Conservation (phyloP, 768 basidiomycete genomes). For the Coprinopsis cinerea region DNA sequence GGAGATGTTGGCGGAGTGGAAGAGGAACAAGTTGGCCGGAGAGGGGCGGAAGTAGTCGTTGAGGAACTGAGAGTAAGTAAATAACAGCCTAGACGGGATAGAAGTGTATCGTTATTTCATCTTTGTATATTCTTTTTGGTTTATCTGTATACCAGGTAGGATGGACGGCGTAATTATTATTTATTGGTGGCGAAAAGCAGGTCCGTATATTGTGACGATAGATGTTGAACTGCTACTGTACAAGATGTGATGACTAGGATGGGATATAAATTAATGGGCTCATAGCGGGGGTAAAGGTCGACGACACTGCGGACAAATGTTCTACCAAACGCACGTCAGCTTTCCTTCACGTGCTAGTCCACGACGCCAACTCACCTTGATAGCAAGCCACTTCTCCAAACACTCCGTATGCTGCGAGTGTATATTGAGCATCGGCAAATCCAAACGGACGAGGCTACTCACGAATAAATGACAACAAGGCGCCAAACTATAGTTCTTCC, state of each 20-base stretch:
- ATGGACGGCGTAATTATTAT: too few species aligned
- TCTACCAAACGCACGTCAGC: constrained; percentile 36
- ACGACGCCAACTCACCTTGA: constrained; percentile 46
- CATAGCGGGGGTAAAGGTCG: constrained; percentile 75
- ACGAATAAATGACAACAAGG: constrained; percentile 90
- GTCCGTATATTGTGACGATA: too few species aligned
- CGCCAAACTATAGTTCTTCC: constrained; percentile 76
- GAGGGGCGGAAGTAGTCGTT: too few species aligned
- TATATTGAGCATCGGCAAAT: not conserved
- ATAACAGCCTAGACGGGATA: too few species aligned
- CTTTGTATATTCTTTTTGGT: too few species aligned
- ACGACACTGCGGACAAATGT: constrained; percentile 90
- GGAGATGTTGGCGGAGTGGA: constrained; percentile 63
- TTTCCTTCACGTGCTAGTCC: not conserved
- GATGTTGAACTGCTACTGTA: too few species aligned
- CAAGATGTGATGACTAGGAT: too few species aligned
- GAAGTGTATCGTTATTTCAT: too few species aligned
- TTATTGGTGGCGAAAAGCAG: too few species aligned
- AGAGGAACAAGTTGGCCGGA: not conserved
- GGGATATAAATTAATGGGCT: not conserved
- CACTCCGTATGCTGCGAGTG: constrained; percentile 74
- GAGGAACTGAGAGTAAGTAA: too few species aligned
- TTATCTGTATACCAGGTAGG: too few species aligned
- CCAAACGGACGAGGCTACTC: constrained; percentile 24
- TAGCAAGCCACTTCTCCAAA: constrained; percentile 78